Evolutionary conservation across 352 stramenopile species (phyloP).

Genomic region (Globisporangium viniferum): DNA sequence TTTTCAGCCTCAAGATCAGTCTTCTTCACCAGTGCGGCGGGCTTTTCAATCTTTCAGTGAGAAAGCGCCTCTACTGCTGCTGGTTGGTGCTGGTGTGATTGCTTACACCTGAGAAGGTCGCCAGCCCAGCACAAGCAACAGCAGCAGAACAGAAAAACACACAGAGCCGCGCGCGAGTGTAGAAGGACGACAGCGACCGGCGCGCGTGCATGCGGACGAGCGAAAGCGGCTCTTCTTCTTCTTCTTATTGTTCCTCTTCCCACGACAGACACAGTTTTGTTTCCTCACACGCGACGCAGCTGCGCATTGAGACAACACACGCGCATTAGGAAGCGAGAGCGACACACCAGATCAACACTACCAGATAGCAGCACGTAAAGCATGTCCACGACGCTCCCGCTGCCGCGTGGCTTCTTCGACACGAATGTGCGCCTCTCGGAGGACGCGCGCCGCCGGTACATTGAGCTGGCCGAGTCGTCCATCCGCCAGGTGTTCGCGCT

Average conservation of each 20-base stretch:
- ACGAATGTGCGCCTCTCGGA: conserved; percentile 63
- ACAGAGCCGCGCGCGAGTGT: not conserved
- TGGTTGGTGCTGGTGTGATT: not conserved
- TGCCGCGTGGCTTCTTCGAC: conserved; percentile 76
- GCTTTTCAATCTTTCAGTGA: not conserved
- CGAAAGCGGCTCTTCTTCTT: conserved; percentile 4
- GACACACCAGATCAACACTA: not conserved
- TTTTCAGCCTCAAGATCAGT: not conserved
- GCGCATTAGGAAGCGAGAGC: not conserved
- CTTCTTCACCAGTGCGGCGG: not conserved
- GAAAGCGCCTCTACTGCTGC: not conserved
- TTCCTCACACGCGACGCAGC: not conserved
- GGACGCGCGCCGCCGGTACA: conserved; percentile 69
- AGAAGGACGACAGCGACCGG: not conserved
- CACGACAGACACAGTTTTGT: not conserved
- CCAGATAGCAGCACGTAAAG: not conserved
- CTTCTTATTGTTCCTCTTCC: not conserved
- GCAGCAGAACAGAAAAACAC: not conserved
- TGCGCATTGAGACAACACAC: not conserved
- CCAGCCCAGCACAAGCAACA: not conserved
- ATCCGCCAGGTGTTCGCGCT: conserved; percentile 84
- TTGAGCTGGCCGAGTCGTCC: conserved; percentile 76
- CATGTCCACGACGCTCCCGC: conserved; percentile 63
- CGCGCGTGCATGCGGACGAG: not conserved
- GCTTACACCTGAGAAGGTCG: not conserved